Conservation (phyloP, 1,284 basidiomycete genomes). For the Sanghuangporus baumii region DNA sequence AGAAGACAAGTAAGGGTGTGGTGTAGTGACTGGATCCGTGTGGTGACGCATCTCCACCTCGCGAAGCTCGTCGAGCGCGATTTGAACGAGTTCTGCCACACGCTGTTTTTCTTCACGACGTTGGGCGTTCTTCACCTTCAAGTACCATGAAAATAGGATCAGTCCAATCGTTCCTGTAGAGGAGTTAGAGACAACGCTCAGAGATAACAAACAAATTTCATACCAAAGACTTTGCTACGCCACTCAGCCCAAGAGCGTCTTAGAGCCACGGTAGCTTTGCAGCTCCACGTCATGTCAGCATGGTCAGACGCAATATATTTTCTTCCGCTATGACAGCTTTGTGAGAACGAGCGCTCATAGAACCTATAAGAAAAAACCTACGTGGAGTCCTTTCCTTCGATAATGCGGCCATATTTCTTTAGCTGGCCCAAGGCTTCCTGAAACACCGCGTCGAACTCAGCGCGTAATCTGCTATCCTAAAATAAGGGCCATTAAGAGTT, state of each 20-base stretch:
- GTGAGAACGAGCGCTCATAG: neutral
- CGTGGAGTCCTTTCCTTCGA: slow-evolving; percentile 65
- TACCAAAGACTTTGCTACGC: slow-evolving; percentile 65
- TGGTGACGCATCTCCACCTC: slow-evolving; percentile 86
- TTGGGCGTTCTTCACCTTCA: slow-evolving; percentile 41
- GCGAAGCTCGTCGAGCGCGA: slow-evolving; percentile 76
- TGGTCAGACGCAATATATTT: slow-evolving; percentile 77
- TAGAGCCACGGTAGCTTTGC: slow-evolving; percentile 64
- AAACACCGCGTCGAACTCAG: slow-evolving; percentile 65
- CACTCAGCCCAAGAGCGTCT: slow-evolving; percentile 66
- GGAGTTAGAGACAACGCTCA: slow-evolving; percentile 24
- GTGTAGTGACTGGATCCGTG: slow-evolving; percentile 74
- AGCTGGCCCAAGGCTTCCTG: slow-evolving; percentile 81
- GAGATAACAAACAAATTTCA: slow-evolving; percentile 25
- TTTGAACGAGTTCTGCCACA: slow-evolving; percentile 72
- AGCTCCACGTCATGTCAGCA: slow-evolving; percentile 66
- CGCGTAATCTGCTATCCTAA: slow-evolving; percentile 33
- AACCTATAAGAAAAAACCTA: slow-evolving; percentile 36
- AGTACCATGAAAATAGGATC: slow-evolving; percentile 31
- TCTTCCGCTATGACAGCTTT: slow-evolving; percentile 45
- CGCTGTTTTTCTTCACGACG: slow-evolving; percentile 62
- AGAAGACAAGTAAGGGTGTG: slow-evolving; percentile 81
- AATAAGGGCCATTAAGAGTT: slow-evolving; percentile 12
- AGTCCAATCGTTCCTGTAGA: slow-evolving; percentile 26
- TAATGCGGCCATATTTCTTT: slow-evolving; percentile 74